Conservation (phyloP, 768 basidiomycete species). For the Cytidiella melzeri region DNA sequence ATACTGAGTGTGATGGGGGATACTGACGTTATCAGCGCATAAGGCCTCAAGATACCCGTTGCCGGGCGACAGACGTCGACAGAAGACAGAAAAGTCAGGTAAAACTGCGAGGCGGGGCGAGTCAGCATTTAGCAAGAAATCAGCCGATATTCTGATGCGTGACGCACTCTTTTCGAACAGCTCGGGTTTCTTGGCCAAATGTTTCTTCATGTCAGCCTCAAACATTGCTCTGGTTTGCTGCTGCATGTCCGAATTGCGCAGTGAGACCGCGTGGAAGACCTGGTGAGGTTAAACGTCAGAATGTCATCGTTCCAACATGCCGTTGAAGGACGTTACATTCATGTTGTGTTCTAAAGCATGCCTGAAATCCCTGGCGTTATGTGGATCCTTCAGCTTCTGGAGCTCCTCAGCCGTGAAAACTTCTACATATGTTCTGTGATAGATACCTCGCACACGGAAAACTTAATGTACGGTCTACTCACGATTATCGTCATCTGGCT, state of each 20-base stretch:
- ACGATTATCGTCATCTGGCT: conserved; percentile 37
- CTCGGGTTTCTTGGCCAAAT: conserved; percentile 42
- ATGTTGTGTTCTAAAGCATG: background rate
- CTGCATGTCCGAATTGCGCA: background rate
- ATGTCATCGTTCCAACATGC: background rate
- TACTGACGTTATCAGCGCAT: conserved; percentile 48
- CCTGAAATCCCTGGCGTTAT: conserved; percentile 41
- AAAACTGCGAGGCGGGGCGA: conserved; percentile 36
- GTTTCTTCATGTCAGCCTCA: background rate
- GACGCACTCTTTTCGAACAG: conserved; percentile 57
- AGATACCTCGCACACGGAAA: background rate
- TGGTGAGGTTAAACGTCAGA: too few relatives aligned
- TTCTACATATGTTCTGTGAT: conserved; percentile 25
- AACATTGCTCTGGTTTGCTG: background rate
- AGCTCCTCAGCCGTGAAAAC: conserved; percentile 47
- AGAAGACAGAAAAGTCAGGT: conserved; percentile 51
- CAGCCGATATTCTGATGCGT: too few relatives aligned
- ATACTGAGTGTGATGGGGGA: background rate
- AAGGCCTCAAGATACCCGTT: conserved; percentile 63
- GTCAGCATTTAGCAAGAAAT: too few relatives aligned
- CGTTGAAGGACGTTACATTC: background rate
- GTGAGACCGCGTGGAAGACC: background rate
- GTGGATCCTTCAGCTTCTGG: conserved; percentile 39
- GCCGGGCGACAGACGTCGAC: conserved; percentile 59
- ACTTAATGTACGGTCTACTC: conserved; percentile 1